Evolutionary conservation across 148 eudicot genomes (phyloP), one percentile per base, ranked within the genome.

Genomic region (Drosera capensis): DNA sequence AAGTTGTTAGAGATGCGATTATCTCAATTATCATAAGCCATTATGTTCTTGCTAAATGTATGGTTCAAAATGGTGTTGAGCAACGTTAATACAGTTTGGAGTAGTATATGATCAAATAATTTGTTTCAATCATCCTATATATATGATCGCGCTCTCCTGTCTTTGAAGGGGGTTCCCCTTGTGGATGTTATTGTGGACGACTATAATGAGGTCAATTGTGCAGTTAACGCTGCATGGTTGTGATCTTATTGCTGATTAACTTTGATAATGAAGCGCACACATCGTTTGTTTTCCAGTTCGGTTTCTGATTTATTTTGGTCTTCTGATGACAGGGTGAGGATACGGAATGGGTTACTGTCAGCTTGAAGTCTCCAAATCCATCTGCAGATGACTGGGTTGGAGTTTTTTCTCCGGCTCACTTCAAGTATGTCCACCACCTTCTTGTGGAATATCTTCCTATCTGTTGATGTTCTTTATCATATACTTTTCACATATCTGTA

Each of bases 301-400:
- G 9, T 11, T 13, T 2, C 14, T 11, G 14, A 9, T 34, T 15
- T 0, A 11, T 34, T 4, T 34, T 9, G 9, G 9, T 28, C 6
- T 9, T 9, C 3, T 34, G 38, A 34, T 1, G 2, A 11, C 38
- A 90, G 97, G 87, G 97, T 18, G 79, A 75, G 67, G 87, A 80
- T 59, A 56, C 51, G 52, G 76, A 73, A 53, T 78, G 87, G 97
- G 84, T 90, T 20, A 55, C 49, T 40, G 75, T 90, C 23, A 60
- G 57, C 18, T 54, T 84, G 45, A 68, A 56, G 19, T 65, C 74
- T 28, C 55, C 80, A 9, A 50, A 73, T 23, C 82, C 93, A 31
- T 59, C 85, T 22, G 25, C 61, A n/a, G 75, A 71, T 65, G 95
- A 90, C 47, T 90, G 97, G 97, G 60, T 90, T 64, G 97, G 87